Evolutionary conservation across 164 flowering plant species (phyloP).

Genomic region (Stephania cephalantha): DNA sequence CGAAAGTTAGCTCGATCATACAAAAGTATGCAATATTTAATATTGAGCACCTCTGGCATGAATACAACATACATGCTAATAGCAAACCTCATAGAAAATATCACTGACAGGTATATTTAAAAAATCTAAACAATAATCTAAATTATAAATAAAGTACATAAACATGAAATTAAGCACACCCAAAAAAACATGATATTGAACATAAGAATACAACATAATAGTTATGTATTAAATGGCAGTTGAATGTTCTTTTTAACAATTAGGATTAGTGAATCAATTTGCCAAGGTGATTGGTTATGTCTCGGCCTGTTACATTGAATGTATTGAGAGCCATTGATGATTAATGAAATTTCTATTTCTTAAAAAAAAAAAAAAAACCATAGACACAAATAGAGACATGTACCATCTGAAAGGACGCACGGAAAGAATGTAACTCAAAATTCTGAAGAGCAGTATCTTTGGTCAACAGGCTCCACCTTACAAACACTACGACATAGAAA

Average conservation of each 20-base stretch:
- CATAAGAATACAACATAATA: not conserved
- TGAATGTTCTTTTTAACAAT: too few relatives aligned
- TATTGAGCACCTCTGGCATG: not conserved
- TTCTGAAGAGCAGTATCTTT: constrained; percentile 59
- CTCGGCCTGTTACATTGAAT: too few relatives aligned
- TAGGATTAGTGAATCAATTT: too few relatives aligned
- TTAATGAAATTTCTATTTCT: too few relatives aligned
- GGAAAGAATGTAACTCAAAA: constrained; percentile 85
- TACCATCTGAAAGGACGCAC: constrained; percentile 90
- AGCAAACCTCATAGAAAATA: not conserved
- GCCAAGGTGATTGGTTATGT: too few relatives aligned
- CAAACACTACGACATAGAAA: constrained; percentile 63
- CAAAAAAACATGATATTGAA: not conserved
- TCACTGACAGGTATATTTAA: not conserved
- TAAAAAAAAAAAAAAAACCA: too few relatives aligned
- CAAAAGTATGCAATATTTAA: not conserved
- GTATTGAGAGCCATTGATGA: too few relatives aligned
- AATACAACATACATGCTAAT: not conserved
- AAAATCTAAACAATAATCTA: not conserved
- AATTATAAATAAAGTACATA: not conserved
- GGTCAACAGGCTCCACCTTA: constrained; percentile 68
- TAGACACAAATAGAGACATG: not conserved
- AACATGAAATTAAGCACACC: not conserved
- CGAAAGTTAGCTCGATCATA: not conserved
- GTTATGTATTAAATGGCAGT: not conserved